These are phyloP conservation scores for Ophiostoma quercus DNA, from an alignment of 2,329 filamentous ascomycete species.

Conservation along the genomic window DNA sequence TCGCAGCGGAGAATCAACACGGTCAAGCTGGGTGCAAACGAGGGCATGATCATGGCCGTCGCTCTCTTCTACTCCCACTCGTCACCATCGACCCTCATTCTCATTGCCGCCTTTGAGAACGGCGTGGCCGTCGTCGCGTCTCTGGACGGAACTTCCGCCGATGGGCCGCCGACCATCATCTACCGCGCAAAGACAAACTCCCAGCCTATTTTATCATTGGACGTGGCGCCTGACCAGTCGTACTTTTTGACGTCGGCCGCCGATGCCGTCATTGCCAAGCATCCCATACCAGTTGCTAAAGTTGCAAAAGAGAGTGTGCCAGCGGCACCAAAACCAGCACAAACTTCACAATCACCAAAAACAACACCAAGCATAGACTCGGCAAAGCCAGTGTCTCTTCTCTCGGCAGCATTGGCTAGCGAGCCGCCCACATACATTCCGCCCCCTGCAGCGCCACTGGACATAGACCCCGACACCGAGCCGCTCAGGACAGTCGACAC, in stretches of 20 bases:
- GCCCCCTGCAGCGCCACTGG: neutral
- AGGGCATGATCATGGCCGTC: constrained; percentile 87
- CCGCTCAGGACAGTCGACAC: constrained; percentile 64
- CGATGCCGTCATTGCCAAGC: constrained; percentile 72
- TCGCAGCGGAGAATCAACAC: constrained; percentile 63
- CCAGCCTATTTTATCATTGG: constrained; percentile 76
- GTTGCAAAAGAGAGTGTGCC: neutral
- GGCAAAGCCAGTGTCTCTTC: constrained; percentile 28
- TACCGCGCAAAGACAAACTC: constrained; percentile 66
- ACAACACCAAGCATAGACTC: neutral
- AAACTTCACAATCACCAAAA: neutral
- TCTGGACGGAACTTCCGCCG: constrained; percentile 37
- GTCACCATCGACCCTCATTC: constrained; percentile 41
- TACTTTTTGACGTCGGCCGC: constrained; percentile 77
- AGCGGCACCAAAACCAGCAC: neutral
- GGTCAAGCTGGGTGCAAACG: constrained; percentile 45
- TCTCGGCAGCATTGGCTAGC: constrained; percentile 32
- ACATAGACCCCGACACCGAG: constrained; percentile 34
- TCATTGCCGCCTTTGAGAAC: constrained; percentile 80
- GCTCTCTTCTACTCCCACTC: constrained; percentile 47
- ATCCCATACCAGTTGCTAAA: constrained; percentile 52
- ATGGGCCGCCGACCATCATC: constrained; percentile 43
- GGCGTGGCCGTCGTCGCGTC: constrained; percentile 66
- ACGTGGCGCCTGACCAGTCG: constrained; percentile 45
- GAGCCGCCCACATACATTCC: constrained; percentile 15